A percentile compares a stretch with the other conserved stretches of the same genome.
phyloP scores from a whole-genome alignment of 148 eudicot species.

The Camellia japonica region DNA sequence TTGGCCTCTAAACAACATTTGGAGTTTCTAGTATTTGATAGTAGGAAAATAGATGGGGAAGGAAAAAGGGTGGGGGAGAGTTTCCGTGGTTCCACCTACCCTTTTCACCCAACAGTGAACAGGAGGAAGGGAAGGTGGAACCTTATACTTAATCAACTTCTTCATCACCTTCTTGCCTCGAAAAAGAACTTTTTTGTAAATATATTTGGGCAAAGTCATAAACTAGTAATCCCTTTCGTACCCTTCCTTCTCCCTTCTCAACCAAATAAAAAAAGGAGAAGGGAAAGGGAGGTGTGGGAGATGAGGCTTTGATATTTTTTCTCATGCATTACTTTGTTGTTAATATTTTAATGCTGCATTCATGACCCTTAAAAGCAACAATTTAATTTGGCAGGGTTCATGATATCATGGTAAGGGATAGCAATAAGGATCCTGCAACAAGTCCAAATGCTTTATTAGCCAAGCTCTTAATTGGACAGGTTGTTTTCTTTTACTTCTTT shows the following conservation, averaged over 20 bases:
- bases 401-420: constrained; percentile 72
- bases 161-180: constrained; percentile 5
- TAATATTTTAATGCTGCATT: background rate
- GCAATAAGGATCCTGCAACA: constrained; percentile 66
- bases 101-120: background rate
- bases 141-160: background rate
- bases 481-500: constrained; percentile 26
- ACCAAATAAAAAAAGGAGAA: no score
- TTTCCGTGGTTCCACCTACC: no score
- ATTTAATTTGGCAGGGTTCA: constrained; percentile 52
- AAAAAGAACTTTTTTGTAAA: background rate
- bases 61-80: no score
- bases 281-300: background rate
- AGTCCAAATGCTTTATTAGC: constrained; percentile 72
- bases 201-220: no score
- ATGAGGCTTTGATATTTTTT: background rate
- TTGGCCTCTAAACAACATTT: no score
- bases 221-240: no score
- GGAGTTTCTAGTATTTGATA: no score
- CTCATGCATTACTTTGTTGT: background rate
- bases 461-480: constrained; percentile 76
- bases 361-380: background rate
- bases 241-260: no score
- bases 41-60: no score
- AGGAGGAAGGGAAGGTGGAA: background rate